Percentiles rank a stretch among this genome's conserved stretches.
Evolutionary conservation across 176 grass and related monocot species (phyloP).

Genomic region (Tuctoria greenei): DNA sequence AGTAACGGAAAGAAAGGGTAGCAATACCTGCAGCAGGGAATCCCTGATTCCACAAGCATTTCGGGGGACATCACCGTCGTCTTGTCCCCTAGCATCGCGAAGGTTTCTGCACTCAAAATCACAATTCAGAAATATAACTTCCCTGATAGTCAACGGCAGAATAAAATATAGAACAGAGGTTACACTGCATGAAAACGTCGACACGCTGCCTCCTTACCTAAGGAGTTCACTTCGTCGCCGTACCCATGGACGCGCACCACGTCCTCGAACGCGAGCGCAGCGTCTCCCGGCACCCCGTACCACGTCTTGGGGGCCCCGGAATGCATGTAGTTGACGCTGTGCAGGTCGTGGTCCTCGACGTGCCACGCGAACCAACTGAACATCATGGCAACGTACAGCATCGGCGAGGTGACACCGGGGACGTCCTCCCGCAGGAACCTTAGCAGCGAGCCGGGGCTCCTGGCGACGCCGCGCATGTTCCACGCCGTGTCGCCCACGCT

Average conservation of each 20-base stretch:
- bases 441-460: slow-evolving; percentile 66
- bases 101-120: slow-evolving; percentile 58
- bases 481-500: slow-evolving; percentile 79
- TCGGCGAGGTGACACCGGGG: slow-evolving; percentile 76
- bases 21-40: slow-evolving; percentile 87
- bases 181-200: neutral
- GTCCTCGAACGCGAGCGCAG: slow-evolving; percentile 72
- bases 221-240: slow-evolving; percentile 66
- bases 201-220: slow-evolving; percentile 44
- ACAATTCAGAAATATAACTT: neutral
- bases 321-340: slow-evolving; percentile 92
- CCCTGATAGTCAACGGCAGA: slow-evolving; percentile 5
- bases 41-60: slow-evolving; percentile 68
- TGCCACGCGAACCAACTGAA: slow-evolving; percentile 99
- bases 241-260: slow-evolving; percentile 81
- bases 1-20: neutral
- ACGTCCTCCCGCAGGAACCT: slow-evolving; percentile 78
- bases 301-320: slow-evolving; percentile 76
- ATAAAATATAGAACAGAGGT: neutral
- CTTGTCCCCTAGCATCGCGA: slow-evolving; percentile 78
- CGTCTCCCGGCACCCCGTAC: slow-evolving; percentile 91
- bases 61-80: slow-evolving; percentile 92
- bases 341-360: slow-evolving; percentile 92
- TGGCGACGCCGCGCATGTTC: slow-evolving; percentile 79
- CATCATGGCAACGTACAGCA: slow-evolving; percentile 83